A percentile compares a stretch with the other conserved stretches of the same genome.
These are phyloP conservation scores for Osmozyma mogii DNA, from an alignment of 805 yeast species.

Conservation along the genomic window DNA sequence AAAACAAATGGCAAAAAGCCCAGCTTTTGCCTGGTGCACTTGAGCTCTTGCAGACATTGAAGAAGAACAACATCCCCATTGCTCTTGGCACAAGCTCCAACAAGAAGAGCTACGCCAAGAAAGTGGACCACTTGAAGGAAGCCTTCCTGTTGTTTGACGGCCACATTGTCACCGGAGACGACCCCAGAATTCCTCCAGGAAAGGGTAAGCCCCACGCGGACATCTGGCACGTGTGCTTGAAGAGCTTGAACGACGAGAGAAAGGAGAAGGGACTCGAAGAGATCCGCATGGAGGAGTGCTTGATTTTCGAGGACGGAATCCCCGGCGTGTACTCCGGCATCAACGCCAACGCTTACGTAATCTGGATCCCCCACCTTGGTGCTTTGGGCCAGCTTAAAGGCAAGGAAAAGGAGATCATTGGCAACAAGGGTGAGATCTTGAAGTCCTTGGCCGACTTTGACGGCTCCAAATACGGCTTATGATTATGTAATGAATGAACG, in stretches of 20 bases:
- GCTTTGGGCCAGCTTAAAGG: slow-evolving; percentile 51
- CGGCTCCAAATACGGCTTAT: slow-evolving; percentile 11
- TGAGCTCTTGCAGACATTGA: slow-evolving; percentile 52
- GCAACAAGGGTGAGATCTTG: slow-evolving; percentile 44
- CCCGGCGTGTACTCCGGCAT: slow-evolving; percentile 85
- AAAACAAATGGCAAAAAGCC: slow-evolving; percentile 53
- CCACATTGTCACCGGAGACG: slow-evolving; percentile 84
- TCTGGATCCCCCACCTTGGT: slow-evolving; percentile 88
- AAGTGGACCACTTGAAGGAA: slow-evolving; percentile 62
- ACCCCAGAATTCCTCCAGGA: slow-evolving; percentile 71
- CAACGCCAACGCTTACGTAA: slow-evolving; percentile 76
- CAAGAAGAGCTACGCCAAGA: slow-evolving; percentile 49
- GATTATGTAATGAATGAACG: no score
- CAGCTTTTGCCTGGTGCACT: slow-evolving; percentile 78
- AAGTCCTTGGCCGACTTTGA: slow-evolving; percentile 9
- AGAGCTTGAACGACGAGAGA: slow-evolving; percentile 53
- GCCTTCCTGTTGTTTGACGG: slow-evolving; percentile 55
- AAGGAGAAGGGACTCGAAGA: slow-evolving; percentile 29
- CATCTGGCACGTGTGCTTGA: slow-evolving; percentile 80
- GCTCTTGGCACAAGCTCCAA: slow-evolving; percentile 89
- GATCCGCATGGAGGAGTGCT: slow-evolving; percentile 68
- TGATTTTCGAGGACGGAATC: slow-evolving; percentile 92
- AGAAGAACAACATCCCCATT: slow-evolving; percentile 54
- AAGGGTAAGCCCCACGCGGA: slow-evolving; percentile 93
- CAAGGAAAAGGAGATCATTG: slow-evolving; percentile 42